These are phyloP conservation scores for Primulina eburnea DNA, from an alignment of 257 asterid genomes.

Conservation along the genomic window DNA sequence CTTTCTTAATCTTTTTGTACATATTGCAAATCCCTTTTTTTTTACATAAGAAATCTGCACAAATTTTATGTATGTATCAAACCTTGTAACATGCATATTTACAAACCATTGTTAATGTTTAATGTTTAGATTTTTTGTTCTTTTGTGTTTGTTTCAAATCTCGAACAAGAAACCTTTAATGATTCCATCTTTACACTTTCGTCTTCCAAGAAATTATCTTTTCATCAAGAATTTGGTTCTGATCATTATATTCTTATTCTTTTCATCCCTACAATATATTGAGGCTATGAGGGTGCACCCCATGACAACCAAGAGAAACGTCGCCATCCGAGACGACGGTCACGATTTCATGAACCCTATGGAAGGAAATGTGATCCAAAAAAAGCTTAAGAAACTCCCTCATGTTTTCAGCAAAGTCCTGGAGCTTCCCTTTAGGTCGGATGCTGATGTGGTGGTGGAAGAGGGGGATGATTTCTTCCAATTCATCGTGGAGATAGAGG, in stretches of 20 bases:
- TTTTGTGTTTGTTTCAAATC: not conserved
- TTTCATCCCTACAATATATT: constrained; percentile 22
- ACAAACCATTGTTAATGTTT: not conserved
- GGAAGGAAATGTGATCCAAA: constrained; percentile 30
- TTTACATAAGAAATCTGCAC: no score
- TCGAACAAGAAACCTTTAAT: constrained; percentile 26
- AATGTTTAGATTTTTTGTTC: not conserved
- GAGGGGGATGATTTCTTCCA: constrained; percentile 52
- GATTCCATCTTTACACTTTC: constrained; percentile 29
- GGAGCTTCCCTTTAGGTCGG: constrained; percentile 61
- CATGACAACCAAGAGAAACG: constrained; percentile 25
- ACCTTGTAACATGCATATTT: not conserved
- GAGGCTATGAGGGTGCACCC: constrained; percentile 32
- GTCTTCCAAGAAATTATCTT: constrained; percentile 27
- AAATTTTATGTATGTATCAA: not conserved
- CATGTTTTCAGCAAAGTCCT: constrained; percentile 68
- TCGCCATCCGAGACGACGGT: constrained; percentile 14
- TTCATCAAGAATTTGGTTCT: constrained; percentile 28
- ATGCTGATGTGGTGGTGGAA: constrained; percentile 59
- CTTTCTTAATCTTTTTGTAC: no score
- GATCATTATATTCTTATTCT: constrained; percentile 30
- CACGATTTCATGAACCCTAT: constrained; percentile 1
- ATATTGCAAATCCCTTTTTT: no score
- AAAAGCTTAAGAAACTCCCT: constrained; percentile 61
- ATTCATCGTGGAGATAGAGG: constrained; percentile 36